Conservation (phyloP, 805 yeast genomes). For the Lachancea cidri region DNA sequence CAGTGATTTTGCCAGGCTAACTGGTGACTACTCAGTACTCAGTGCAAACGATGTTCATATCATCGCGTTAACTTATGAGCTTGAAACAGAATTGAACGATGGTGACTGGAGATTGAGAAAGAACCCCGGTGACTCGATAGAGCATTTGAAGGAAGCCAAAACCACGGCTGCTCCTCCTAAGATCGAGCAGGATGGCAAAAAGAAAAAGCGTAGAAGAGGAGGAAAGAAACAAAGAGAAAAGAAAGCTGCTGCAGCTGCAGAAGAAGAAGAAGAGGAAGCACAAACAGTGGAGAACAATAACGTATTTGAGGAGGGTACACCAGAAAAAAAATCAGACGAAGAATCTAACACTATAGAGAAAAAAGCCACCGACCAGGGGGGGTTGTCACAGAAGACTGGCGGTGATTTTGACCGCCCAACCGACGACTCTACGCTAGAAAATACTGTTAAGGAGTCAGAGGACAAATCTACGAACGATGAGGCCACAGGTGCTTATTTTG, state of each 20-base stretch:
- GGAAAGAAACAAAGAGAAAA: constrained; percentile 61
- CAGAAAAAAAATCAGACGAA: not conserved
- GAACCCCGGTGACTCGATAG: constrained; percentile 57
- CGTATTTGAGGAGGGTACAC: not conserved
- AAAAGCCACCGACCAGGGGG: constrained; percentile 11
- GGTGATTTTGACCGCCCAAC: too few species aligned
- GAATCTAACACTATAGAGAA: not conserved
- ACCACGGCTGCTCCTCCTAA: constrained; percentile 13
- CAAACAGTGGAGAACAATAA: too few species aligned
- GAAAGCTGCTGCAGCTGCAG: constrained; percentile 33
- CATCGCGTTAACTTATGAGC: constrained; percentile 83
- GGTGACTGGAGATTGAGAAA: constrained; percentile 70
- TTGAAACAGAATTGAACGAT: constrained; percentile 64
- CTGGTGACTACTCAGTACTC: constrained; percentile 88
- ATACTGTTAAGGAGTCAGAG: not conserved
- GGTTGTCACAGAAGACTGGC: constrained; percentile 28
- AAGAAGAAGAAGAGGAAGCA: constrained; percentile 3
- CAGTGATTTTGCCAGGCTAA: constrained; percentile 68
- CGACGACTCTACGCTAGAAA: too few species aligned
- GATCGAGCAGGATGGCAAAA: constrained; percentile 15
- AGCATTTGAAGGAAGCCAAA: constrained; percentile 20
- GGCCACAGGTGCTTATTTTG: constrained; percentile 25
- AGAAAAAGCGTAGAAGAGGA: constrained; percentile 54
- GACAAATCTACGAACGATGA: constrained; percentile 1
- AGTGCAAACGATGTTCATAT: constrained; percentile 90